A percentile compares a stretch with the other conserved stretches of the same genome.
Evolutionary conservation across 106 monocot species (phyloP).

Genomic region (Iris macrosiphon): DNA sequence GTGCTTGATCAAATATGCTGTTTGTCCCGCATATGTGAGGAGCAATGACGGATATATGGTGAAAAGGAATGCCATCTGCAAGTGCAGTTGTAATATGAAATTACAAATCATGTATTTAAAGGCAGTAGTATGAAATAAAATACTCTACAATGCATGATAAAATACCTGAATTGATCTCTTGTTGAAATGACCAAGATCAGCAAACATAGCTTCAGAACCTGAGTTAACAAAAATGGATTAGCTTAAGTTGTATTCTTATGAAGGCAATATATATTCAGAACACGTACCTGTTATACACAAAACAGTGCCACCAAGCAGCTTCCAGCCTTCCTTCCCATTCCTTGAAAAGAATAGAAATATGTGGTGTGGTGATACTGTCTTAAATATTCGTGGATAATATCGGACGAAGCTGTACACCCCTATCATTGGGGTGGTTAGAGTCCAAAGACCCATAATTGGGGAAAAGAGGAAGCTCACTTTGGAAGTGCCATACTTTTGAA

Average conservation of each 20-base stretch:
- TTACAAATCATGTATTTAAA: too few species aligned
- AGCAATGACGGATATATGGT: slow-evolving; percentile 80
- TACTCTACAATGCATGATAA: too few species aligned
- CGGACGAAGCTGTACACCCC: slow-evolving; percentile 57
- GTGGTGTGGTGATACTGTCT: slow-evolving; percentile 70
- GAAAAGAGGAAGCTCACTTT: slow-evolving; percentile 81
- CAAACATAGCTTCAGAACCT: slow-evolving; percentile 93
- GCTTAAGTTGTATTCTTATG: neutral
- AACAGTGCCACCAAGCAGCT: slow-evolving; percentile 67
- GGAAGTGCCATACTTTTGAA: slow-evolving; percentile 71
- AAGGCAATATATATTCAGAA: neutral
- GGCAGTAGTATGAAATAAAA: too few species aligned
- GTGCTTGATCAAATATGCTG: slow-evolving; percentile 62
- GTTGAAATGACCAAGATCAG: slow-evolving; percentile 91
- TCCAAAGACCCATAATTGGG: slow-evolving; percentile 83
- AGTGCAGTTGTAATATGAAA: slow-evolving; percentile 6
- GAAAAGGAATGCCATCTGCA: slow-evolving; percentile 70
- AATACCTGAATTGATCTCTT: slow-evolving; percentile 76
- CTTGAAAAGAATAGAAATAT: slow-evolving; percentile 52
- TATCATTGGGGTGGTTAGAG: slow-evolving; percentile 57
- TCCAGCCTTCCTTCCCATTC: slow-evolving; percentile 53
- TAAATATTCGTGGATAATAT: slow-evolving; percentile 67
- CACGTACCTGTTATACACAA: slow-evolving; percentile 77
- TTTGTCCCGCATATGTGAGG: slow-evolving; percentile 81
- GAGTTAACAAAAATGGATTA: neutral